Percentiles rank a stretch among this genome's conserved stretches.
Evolutionary conservation across 345 rosid species (phyloP).

Genomic region (Barbarea vulgaris): DNA sequence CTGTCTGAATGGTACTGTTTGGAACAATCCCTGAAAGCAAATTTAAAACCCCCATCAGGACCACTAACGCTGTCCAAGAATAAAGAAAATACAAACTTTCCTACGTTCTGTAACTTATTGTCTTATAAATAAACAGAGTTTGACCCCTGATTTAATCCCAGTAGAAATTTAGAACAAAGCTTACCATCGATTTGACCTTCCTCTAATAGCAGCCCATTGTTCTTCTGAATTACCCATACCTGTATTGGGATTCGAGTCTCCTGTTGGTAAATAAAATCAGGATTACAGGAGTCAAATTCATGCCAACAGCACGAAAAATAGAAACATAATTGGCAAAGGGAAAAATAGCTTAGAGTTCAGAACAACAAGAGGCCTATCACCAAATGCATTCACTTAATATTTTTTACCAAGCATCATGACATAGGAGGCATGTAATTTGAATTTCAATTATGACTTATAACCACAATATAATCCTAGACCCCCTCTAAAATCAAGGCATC

Average conservation of each 20-base stretch:
- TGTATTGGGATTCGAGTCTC: slow-evolving; percentile 83
- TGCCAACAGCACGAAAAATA: slow-evolving; percentile 12
- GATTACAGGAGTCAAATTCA: slow-evolving; percentile 21
- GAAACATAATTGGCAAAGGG: not conserved
- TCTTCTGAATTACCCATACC: slow-evolving; percentile 79
- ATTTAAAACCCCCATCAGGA: slow-evolving; percentile 16
- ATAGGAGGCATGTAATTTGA: slow-evolving; percentile 6
- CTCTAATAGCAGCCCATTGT: slow-evolving; percentile 74
- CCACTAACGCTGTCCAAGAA: slow-evolving; percentile 7
- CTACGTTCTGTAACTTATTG: slow-evolving; percentile 4
- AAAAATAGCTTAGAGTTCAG: not conserved
- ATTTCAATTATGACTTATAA: slow-evolving; percentile 4
- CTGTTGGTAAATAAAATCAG: slow-evolving; percentile 47
- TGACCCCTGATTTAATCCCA: slow-evolving; percentile 9
- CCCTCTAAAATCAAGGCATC: slow-evolving; percentile 20
- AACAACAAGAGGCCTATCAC: slow-evolving; percentile 6
- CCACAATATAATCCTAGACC: not conserved
- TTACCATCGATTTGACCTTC: slow-evolving; percentile 75
- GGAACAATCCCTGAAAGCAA: slow-evolving; percentile 78
- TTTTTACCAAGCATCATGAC: slow-evolving; percentile 7
- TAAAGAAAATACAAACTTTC: not conserved
- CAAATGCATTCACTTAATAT: slow-evolving; percentile 5
- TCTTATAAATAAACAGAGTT: slow-evolving; percentile 13
- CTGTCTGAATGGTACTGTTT: slow-evolving; percentile 62
- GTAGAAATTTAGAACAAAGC: slow-evolving; percentile 24